Conservation (phyloP, 768 basidiomycete genomes). For the Bullera alba region DNA sequence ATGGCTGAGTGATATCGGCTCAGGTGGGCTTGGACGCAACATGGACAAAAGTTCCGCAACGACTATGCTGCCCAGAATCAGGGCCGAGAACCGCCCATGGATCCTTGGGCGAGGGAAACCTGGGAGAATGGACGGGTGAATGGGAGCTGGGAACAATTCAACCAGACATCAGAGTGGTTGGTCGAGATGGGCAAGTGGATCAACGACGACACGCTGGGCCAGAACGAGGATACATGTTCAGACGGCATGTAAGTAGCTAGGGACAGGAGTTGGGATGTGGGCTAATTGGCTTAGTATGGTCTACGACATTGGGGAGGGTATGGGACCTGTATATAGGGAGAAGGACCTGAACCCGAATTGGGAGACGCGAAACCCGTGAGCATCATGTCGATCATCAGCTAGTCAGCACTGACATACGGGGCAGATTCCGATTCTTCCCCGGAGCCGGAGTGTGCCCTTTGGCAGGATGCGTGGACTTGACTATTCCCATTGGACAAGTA, state of each 20-base stretch:
- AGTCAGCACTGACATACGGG: no score
- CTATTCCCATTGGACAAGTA: conserved; percentile 36
- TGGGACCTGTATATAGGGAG: conserved; percentile 10
- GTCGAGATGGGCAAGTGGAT: background rate
- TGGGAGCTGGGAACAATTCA: background rate
- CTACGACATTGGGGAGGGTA: conserved; percentile 16
- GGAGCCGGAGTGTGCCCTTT: background rate
- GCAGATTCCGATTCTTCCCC: no score
- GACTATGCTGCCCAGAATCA: background rate
- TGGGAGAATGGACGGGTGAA: background rate
- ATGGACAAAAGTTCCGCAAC: background rate
- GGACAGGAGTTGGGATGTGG: background rate
- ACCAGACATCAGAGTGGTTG: background rate
- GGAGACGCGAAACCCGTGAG: background rate
- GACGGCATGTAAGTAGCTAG: background rate
- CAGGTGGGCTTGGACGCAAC: background rate
- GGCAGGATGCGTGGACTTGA: conserved; percentile 17
- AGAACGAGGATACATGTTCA: background rate
- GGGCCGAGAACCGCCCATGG: background rate
- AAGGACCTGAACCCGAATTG: no score
- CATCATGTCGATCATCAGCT: no score
- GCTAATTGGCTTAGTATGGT: conserved; percentile 1
- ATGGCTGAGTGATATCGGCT: no score
- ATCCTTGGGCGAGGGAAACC: background rate
- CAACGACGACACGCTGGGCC: background rate